A percentile compares a stretch with the other conserved stretches of the same genome.
Conservation (phyloP, 495 filamentous ascomycete species). For the Cercophora sp. region DNA sequence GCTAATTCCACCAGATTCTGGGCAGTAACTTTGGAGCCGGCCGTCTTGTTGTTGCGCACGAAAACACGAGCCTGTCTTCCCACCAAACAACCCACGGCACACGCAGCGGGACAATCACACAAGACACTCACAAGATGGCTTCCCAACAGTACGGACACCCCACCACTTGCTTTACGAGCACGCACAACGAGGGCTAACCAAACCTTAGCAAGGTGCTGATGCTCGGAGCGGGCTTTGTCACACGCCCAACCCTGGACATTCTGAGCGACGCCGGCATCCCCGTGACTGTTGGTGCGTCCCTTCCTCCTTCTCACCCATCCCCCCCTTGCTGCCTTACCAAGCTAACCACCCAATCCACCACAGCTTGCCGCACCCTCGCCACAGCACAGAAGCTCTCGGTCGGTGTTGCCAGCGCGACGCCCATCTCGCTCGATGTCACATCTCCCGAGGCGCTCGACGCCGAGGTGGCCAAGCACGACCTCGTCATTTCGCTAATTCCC, state of each 20-base stretch:
- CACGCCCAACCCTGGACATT: constrained; percentile 73
- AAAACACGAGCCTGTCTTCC: no score
- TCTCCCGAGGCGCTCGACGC: constrained; percentile 70
- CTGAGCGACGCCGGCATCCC: constrained; percentile 69
- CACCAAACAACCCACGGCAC: background rate
- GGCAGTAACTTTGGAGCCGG: no score
- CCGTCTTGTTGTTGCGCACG: no score
- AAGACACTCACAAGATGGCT: constrained; percentile 21
- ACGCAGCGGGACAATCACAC: background rate
- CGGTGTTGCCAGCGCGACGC: constrained; percentile 64
- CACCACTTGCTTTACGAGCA: background rate
- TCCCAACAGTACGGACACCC: constrained; percentile 30
- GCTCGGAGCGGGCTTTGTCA: constrained; percentile 77
- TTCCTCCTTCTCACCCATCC: no score
- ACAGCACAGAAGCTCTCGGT: constrained; percentile 68
- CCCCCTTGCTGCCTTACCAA: no score
- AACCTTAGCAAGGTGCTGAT: constrained; percentile 54
- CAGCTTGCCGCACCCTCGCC: constrained; percentile 83
- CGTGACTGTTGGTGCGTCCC: constrained; percentile 76
- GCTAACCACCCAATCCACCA: constrained; percentile 8
- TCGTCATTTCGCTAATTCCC: constrained; percentile 82
- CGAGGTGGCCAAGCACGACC: constrained; percentile 69
- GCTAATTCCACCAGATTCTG: no score
- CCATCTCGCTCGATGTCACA: constrained; percentile 80
- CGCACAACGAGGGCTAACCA: background rate